These are phyloP conservation scores for Friedmanniomyces endolithicus DNA, from an alignment of 495 filamentous ascomycete genomes.

Conservation along the genomic window DNA sequence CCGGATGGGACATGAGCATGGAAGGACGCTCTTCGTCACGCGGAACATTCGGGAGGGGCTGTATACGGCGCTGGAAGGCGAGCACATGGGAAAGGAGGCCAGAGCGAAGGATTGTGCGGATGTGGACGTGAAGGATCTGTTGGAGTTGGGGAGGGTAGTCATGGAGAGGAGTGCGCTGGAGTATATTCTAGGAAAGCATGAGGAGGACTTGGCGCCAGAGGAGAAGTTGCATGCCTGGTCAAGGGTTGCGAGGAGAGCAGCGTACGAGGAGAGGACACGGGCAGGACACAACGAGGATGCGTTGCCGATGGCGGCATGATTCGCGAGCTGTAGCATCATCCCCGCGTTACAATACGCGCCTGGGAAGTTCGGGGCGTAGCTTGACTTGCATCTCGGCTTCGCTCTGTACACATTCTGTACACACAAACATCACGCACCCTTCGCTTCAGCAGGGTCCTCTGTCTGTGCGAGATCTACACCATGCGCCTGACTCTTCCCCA, in stretches of 20 bases:
- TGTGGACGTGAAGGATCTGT: constrained; percentile 85
- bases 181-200: constrained; percentile 59
- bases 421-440: no score
- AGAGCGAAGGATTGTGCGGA: constrained; percentile 54
- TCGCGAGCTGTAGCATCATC: no score
- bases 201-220: constrained; percentile 43
- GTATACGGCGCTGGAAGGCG: constrained; percentile 43
- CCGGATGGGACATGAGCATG: constrained; percentile 55
- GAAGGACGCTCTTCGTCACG: constrained; percentile 71
- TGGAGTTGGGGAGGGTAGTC: constrained; percentile 72
- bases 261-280: background rate
- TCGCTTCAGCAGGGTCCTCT: no score
- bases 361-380: no score
- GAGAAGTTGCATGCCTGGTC: constrained; percentile 5
- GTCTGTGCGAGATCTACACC: background rate
- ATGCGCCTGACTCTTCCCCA: background rate
- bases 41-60: constrained; percentile 39
- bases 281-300: no score
- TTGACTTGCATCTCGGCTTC: no score
- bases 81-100: constrained; percentile 45
- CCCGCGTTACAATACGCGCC: no score
- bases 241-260: background rate
- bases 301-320: no score
- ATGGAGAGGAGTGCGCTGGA: constrained; percentile 75
- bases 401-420: no score